Conservation (phyloP, 2,329 filamentous ascomycete genomes). For the Cadophora malorum region DNA sequence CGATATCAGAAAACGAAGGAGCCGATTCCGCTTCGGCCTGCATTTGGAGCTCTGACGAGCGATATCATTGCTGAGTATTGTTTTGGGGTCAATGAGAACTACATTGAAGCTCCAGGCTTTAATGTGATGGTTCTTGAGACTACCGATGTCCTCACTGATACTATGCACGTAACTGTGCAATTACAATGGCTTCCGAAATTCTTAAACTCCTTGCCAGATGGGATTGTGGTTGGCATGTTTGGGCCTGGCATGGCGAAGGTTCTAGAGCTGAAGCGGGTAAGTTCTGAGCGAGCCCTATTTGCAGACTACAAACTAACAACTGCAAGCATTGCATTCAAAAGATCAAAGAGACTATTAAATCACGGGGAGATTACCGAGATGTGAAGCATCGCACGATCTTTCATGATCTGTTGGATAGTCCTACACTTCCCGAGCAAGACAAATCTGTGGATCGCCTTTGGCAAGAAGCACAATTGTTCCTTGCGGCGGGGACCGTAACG, state of each 20-base stretch:
- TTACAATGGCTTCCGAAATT: slow-evolving; percentile 23
- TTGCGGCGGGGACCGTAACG: slow-evolving; percentile 51
- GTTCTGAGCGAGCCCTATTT: background rate
- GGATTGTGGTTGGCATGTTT: slow-evolving; percentile 18
- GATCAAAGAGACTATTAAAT: slow-evolving; percentile 24
- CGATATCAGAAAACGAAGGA: slow-evolving; percentile 22
- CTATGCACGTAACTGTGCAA: slow-evolving; percentile 24
- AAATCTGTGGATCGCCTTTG: slow-evolving; percentile 44
- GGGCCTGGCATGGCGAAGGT: slow-evolving; percentile 25
- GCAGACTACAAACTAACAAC: background rate
- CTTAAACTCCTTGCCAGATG: slow-evolving; percentile 21
- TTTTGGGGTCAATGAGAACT: slow-evolving; percentile 35
- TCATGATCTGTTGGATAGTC: slow-evolving; percentile 43
- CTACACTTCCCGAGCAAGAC: slow-evolving; percentile 48
- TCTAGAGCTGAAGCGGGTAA: slow-evolving; percentile 22
- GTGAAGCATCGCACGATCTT: slow-evolving; percentile 32
- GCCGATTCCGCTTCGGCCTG: slow-evolving; percentile 22
- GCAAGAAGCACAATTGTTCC: slow-evolving; percentile 49
- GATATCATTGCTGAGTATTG: slow-evolving; percentile 42
- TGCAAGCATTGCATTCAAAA: slow-evolving; percentile 23
- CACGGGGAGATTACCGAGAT: slow-evolving; percentile 21
- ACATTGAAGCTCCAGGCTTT: slow-evolving; percentile 27
- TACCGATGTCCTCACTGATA: slow-evolving; percentile 25
- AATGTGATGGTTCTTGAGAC: slow-evolving; percentile 27
- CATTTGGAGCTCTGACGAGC: slow-evolving; percentile 29